A percentile compares a stretch with the other conserved stretches of the same genome.
Evolutionary conservation across 116 monocot genomes (phyloP).

Genomic region (Posidonia oceanica): DNA sequence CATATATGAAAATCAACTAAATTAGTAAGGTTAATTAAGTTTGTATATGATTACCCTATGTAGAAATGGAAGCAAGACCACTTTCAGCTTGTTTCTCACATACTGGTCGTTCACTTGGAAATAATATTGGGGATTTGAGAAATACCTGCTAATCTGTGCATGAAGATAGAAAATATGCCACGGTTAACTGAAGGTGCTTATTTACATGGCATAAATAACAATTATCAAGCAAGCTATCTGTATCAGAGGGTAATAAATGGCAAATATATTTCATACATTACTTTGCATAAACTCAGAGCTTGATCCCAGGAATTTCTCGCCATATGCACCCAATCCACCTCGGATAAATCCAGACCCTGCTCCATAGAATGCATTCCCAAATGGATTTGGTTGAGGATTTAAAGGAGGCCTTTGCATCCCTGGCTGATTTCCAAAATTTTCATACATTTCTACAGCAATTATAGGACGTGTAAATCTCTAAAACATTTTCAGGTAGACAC

Average conservation of each 20-base stretch:
- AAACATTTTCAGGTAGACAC: background rate
- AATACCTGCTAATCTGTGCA: conserved; percentile 42
- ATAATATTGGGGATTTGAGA: conserved; percentile 63
- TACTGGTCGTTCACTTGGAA: conserved; percentile 70
- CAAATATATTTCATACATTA: conserved; percentile 41
- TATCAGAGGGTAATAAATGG: too few species aligned
- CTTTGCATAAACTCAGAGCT: conserved; percentile 95
- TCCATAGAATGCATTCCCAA: conserved; percentile 64
- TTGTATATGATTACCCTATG: conserved; percentile 36
- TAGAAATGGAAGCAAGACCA: conserved; percentile 57
- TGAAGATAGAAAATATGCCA: background rate
- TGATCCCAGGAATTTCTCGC: conserved; percentile 78
- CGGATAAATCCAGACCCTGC: conserved; percentile 71
- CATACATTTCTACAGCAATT: conserved; percentile 34
- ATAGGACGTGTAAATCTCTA: background rate
- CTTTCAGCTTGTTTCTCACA: conserved; percentile 60
- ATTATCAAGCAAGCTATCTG: too few species aligned
- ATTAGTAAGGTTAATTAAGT: background rate
- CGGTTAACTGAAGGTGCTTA: too few species aligned
- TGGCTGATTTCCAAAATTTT: conserved; percentile 31
- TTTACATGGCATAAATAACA: too few species aligned
- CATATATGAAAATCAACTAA: background rate
- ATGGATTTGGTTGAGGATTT: conserved; percentile 56
- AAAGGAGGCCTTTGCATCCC: conserved; percentile 36
- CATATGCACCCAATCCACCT: conserved; percentile 68